Conservation (phyloP, 192 early-diverging fungal species). For the Piromyces sp. region DNA sequence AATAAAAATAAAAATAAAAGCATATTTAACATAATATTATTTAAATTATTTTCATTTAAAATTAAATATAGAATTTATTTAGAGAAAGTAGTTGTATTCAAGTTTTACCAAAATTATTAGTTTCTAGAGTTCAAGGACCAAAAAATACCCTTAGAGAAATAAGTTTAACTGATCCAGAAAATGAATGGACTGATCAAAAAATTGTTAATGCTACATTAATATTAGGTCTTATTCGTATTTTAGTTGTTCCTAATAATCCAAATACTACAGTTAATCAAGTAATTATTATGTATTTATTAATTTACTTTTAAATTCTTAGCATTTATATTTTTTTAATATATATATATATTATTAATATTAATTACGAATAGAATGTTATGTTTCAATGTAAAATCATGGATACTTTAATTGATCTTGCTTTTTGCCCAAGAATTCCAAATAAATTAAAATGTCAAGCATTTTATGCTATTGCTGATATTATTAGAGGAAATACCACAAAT, state of each 20-base stretch:
- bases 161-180: background rate
- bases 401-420: slow-evolving; percentile 57
- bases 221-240: slow-evolving; percentile 71
- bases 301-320: too few relatives aligned
- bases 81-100: slow-evolving; percentile 90
- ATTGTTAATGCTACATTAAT: slow-evolving; percentile 72
- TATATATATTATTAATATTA: background rate
- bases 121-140: slow-evolving; percentile 20
- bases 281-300: background rate
- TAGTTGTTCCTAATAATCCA: slow-evolving; percentile 71
- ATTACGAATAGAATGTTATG: slow-evolving; percentile 47
- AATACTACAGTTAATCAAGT: slow-evolving; percentile 79
- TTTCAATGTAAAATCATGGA: slow-evolving; percentile 60
- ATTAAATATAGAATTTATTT: slow-evolving; percentile 60
- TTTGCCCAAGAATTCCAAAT: slow-evolving; percentile 58
- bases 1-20: too few relatives aligned
- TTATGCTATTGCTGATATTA: slow-evolving; percentile 67
- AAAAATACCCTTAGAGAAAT: slow-evolving; percentile 14
- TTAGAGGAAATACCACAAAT: slow-evolving; percentile 55
- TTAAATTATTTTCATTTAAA: background rate
- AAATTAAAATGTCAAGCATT: slow-evolving; percentile 53
- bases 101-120: slow-evolving; percentile 62
- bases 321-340: background rate
- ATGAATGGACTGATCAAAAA: slow-evolving; percentile 64
- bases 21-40: background rate